These are phyloP conservation scores for Aspergillus fumigatiaffinis DNA, from an alignment of 2,329 filamentous ascomycete genomes.

Conservation along the genomic window DNA sequence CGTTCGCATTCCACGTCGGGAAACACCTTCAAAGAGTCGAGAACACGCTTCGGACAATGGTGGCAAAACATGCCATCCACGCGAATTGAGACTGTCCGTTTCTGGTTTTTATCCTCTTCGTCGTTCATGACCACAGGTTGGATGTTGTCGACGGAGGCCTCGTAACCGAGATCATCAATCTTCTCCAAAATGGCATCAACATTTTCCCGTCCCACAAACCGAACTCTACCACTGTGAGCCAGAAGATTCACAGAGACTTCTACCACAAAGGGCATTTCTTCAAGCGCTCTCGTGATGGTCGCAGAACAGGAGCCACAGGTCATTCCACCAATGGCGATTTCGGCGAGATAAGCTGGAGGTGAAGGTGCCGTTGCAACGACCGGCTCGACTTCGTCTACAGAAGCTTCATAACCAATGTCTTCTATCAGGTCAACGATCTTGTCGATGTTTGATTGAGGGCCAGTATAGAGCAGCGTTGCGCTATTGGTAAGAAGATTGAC, in stretches of 20 bases:
- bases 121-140: conserved; percentile 26
- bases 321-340: conserved; percentile 54
- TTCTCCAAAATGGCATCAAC: conserved; percentile 44
- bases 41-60: conserved; percentile 58
- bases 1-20: conserved; percentile 45
- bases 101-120: conserved; percentile 21
- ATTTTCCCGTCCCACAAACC: conserved; percentile 47
- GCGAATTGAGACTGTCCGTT: conserved; percentile 60
- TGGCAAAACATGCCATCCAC: conserved; percentile 72
- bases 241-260: conserved; percentile 50
- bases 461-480: conserved; percentile 57
- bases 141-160: conserved; percentile 54
- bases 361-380: conserved; percentile 5
- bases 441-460: conserved; percentile 42
- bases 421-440: conserved; percentile 48
- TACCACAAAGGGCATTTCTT: conserved; percentile 44
- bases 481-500: conserved; percentile 67
- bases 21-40: conserved; percentile 36
- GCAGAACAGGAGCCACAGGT: conserved; percentile 55
- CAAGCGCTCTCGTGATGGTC: conserved; percentile 45
- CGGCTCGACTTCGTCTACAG: conserved; percentile 34
- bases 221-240: conserved; percentile 47
- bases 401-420: conserved; percentile 47
- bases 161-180: conserved; percentile 61
- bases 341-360: conserved; percentile 34